Base-by-base conservation (phyloP, 2,329 filamentous ascomycete genomes). In the Neopestalotiopsis clavispora region DNA sequence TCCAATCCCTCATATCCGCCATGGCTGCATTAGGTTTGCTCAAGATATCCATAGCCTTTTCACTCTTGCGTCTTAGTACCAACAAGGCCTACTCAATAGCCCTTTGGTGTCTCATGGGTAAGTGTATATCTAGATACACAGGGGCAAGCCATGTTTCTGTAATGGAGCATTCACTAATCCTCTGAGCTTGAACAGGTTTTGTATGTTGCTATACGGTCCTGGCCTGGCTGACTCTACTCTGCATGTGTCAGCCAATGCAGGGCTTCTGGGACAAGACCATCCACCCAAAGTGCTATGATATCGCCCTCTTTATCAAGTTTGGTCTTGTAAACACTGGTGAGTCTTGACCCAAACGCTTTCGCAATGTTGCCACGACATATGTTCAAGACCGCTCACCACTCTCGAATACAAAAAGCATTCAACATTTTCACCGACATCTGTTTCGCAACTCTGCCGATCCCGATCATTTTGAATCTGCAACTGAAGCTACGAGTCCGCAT, bases 1-100 rank as follows among this genome's bases (percentile, higher is more conserved):
- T 82, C 62, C 83, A 87, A 69, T 81, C 82, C 7, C 75, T 88
- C 62, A 75, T 85, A 58, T 78, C 84, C 28, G 82, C 85, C 72
- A 68, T 72, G 12, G 73, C 82, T 12, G 83, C 79, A 1, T 77
- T 84, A 4, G 78, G 79, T 4, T 73, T 80, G 1, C 80, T 85
- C 34, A 68, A 68, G 17, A 45, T 65, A 17, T 68, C 67, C 12
- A 65, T 65, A 14, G 67, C 78, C 1, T 75, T 85, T 58, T 83
- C 83, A 65, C 75, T 86, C 10, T 73, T 85, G 67, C 77, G 84
- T 58, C 76, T 85, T 3, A 70, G 68, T 14, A 69, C 64, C 45
- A 69, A 64, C 17, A 72, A 62, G 52, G 45, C n/a, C 13, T 73
- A 71, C 56, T 59, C 42, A 6, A 63, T 66, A 23, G 42, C 70